A percentile compares a stretch with the other conserved stretches of the same genome.
phyloP scores from a whole-genome alignment of 495 filamentous ascomycete species.

The Articulospora tetracladia region DNA sequence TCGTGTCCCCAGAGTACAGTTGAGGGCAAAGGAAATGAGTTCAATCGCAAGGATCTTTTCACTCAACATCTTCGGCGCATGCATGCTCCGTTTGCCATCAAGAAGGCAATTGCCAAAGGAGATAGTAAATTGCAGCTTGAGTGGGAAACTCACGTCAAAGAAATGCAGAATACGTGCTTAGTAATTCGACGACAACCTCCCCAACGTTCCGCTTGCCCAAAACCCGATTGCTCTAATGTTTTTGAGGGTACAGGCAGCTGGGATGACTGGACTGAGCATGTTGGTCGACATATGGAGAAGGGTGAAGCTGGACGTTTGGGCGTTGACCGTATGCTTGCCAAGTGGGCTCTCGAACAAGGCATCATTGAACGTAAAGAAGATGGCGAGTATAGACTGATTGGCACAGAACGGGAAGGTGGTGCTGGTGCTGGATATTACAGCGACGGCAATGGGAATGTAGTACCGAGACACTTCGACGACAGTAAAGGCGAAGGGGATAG shows the following conservation, averaged over 20 bases:
- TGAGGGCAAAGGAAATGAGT: slow-evolving; percentile 56
- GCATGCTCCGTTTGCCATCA: slow-evolving; percentile 47
- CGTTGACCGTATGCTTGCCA: slow-evolving; percentile 46
- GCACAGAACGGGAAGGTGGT: slow-evolving; percentile 24
- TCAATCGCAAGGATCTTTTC: slow-evolving; percentile 72
- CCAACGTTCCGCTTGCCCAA: slow-evolving; percentile 60
- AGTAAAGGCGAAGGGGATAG: slow-evolving; percentile 14
- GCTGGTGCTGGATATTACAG: slow-evolving; percentile 23
- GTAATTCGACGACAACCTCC: slow-evolving; percentile 63
- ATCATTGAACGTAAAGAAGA: slow-evolving; percentile 51
- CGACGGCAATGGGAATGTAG: slow-evolving; percentile 23
- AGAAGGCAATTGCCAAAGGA: slow-evolving; percentile 43
- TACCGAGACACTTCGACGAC: slow-evolving; percentile 6
- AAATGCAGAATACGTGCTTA: slow-evolving; percentile 67
- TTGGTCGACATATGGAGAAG: slow-evolving; percentile 82
- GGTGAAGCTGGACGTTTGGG: slow-evolving; percentile 46
- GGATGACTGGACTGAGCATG: slow-evolving; percentile 90
- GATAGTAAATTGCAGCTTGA: slow-evolving; percentile 50
- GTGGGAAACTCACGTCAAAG: slow-evolving; percentile 53
- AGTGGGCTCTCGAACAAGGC: slow-evolving; percentile 53
- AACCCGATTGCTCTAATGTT: slow-evolving; percentile 58
- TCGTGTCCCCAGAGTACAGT: slow-evolving; percentile 62
- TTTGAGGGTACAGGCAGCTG: slow-evolving; percentile 74
- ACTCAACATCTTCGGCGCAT: slow-evolving; percentile 75
- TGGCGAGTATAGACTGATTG: slow-evolving; percentile 46